These are phyloP conservation scores for Salix purpurea DNA, from an alignment of 345 rosid species.

Conservation along the genomic window DNA sequence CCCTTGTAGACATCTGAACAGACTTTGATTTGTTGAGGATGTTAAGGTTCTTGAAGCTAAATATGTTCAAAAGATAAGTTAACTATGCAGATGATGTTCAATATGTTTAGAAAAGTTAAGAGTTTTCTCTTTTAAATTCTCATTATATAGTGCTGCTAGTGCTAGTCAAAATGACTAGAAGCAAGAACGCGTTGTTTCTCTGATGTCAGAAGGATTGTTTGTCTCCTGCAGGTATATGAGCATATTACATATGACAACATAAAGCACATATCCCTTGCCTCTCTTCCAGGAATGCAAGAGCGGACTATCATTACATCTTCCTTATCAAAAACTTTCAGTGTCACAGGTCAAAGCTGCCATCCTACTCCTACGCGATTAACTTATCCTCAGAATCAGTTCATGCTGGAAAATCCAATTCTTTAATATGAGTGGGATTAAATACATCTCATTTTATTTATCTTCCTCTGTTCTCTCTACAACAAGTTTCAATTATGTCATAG, in stretches of 20 bases:
- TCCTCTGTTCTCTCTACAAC: background rate
- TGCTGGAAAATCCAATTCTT: background rate
- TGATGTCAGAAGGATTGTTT: background rate
- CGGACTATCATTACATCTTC: constrained; percentile 58
- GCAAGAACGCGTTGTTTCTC: background rate
- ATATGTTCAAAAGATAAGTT: too few relatives aligned
- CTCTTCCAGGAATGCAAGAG: constrained; percentile 55
- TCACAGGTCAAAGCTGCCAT: constrained; percentile 39
- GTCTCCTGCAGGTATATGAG: constrained; percentile 40
- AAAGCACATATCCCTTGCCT: constrained; percentile 44
- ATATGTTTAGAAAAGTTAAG: background rate
- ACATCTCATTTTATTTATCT: background rate
- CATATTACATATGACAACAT: constrained; percentile 41
- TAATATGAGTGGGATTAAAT: background rate
- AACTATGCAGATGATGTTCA: too few relatives aligned
- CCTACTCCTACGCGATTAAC: background rate
- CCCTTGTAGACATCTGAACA: background rate
- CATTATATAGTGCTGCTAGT: background rate
- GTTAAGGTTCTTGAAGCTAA: too few relatives aligned
- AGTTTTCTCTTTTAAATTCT: background rate
- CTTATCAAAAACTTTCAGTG: constrained; percentile 51
- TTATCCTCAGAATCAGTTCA: constrained; percentile 1
- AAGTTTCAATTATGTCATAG: background rate
- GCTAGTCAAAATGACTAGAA: background rate
- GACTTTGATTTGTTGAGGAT: too few relatives aligned